Evolutionary conservation across 306 rosid species (phyloP), one percentile per base, ranked within the genome.

Genomic region (Lathyrus sativus): DNA sequence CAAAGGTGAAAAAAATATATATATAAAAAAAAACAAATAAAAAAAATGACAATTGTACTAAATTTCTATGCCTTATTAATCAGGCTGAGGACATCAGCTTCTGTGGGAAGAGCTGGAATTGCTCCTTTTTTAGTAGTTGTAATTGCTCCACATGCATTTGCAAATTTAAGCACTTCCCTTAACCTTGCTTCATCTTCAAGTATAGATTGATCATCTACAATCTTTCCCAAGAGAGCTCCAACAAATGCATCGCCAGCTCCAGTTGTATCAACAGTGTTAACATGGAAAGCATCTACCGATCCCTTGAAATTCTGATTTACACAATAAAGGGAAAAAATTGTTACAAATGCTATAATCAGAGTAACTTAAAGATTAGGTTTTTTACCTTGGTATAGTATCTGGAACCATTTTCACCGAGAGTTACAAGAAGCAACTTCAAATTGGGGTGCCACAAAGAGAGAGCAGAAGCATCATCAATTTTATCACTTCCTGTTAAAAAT

Each of bases 231-330:
- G 1, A 93, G 63, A 7, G 98, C 97, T 45, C 98, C 98, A 5
- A 90, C 89, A 64, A 86, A 93, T 3, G 98, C 53, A 80, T 93
- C 98, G 29, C 98, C 98, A 6, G 98, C 98, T 6, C 98, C 98
- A 11, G 98, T 93, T 24, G 98, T 93, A 55, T 93, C 98, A 18
- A 90, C 83, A 1, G 97, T 53, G 3, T 79, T 79, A 4, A 93
- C 98, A 65, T 79, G 86, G 43, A 86, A 93, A 24, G 83, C 87
- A 0, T 85, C 95, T 48, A 93, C 97, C 1, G 81, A 28, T 67
- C 98, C 98, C 5, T 62, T 86, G 89, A 93, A 93, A 37, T 79
- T 77, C 98, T 92, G 83, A n/a, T n/a, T n/a, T n/a, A n/a, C n/a
- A n/a, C n/a, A n/a, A n/a, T n/a, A n/a, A n/a, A n/a, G n/a, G n/a